phyloP scores from a whole-genome alignment of 2,329 filamentous ascomycete genomes.

The Phyllosticta citribraziliensis region DNA sequence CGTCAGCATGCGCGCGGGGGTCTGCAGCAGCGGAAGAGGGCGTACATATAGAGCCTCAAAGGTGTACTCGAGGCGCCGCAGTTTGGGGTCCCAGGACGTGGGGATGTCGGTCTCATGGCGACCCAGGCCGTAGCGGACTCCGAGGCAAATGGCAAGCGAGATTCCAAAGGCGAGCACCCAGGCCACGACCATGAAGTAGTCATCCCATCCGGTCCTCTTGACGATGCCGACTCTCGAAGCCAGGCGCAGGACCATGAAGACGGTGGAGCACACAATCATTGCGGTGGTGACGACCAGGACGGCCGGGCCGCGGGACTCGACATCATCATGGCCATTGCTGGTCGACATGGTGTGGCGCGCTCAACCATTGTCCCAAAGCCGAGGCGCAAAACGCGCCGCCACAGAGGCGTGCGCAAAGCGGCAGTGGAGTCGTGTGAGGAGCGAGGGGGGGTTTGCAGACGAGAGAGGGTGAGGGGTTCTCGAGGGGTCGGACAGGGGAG shows the following conservation, averaged over 20 bases:
- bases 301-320: conserved; percentile 19
- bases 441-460: background rate
- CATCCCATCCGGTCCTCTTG: conserved; percentile 61
- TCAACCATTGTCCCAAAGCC: conserved; percentile 8
- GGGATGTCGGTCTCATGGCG: conserved; percentile 54
- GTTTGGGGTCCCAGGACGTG: conserved; percentile 34
- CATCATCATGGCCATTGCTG: conserved; percentile 2
- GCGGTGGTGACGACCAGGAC: conserved; percentile 62
- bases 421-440: background rate
- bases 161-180: conserved; percentile 64
- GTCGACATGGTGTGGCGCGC: conserved; percentile 8
- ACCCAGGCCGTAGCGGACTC: conserved; percentile 57
- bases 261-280: conserved; percentile 58
- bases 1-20: conserved; percentile 2
- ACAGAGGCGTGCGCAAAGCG: background rate
- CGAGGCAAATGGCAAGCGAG: conserved; percentile 56
- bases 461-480: background rate
- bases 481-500: background rate
- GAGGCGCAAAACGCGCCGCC: background rate
- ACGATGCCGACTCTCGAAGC: conserved; percentile 66
- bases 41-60: conserved; percentile 52
- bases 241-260: conserved; percentile 67
- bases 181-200: conserved; percentile 70
- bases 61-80: conserved; percentile 50
- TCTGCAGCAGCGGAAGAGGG: conserved; percentile 12